phyloP scores from a whole-genome alignment of 371 early-diverging fungal species.

The Mucor lusitanicus region DNA sequence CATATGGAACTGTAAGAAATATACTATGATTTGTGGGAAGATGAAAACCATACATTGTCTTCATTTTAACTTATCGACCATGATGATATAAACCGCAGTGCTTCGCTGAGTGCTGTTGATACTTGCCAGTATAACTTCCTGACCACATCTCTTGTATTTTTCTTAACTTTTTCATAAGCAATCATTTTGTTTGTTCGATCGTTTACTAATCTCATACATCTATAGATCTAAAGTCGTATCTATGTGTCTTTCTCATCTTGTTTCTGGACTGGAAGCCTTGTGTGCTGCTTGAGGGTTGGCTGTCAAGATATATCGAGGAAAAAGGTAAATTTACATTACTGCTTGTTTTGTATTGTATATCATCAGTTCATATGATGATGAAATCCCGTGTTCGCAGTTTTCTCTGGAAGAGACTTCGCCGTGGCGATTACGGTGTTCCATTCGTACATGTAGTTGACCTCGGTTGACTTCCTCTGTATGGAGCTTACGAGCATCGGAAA shows the following conservation, averaged over 20 bases:
- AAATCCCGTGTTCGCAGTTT: constrained; percentile 46
- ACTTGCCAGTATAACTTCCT: constrained; percentile 49
- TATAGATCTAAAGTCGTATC: not conserved
- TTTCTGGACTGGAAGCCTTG: not conserved
- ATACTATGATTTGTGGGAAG: constrained; percentile 12
- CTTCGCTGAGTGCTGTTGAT: constrained; percentile 50
- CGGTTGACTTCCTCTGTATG: not conserved
- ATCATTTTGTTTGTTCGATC: not conserved
- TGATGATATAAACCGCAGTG: constrained; percentile 44
- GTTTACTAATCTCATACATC: not conserved
- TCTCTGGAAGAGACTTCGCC: constrained; percentile 34
- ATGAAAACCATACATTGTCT: constrained; percentile 37
- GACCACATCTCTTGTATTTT: constrained; percentile 17
- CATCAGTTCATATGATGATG: constrained; percentile 30
- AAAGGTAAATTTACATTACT: not conserved
- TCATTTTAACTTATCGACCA: constrained; percentile 47
- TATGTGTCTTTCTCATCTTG: not conserved
- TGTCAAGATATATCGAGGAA: not conserved
- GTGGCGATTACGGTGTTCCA: constrained; percentile 16
- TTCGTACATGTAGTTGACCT: not conserved
- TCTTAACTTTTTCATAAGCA: not conserved
- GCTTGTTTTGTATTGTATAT: not conserved
- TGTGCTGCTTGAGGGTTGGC: not conserved
- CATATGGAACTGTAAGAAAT: constrained; percentile 1
- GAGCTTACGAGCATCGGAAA: constrained; percentile 5